Base-by-base conservation (phyloP, 768 basidiomycete genomes). In the Boletellus ananas region DNA sequence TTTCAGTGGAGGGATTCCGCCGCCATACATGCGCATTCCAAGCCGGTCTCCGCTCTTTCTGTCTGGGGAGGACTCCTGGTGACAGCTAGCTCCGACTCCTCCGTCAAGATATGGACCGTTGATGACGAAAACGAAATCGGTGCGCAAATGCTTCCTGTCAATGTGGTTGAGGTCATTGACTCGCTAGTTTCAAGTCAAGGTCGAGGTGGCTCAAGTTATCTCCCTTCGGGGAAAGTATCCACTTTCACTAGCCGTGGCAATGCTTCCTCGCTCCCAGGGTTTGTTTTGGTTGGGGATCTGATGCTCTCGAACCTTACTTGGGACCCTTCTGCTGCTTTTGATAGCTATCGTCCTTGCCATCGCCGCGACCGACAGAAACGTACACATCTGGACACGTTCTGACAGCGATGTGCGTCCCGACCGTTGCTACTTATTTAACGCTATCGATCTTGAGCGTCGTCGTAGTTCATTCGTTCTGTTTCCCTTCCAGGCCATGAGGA, bases 401-500 rank as follows among this genome's bases (percentile, higher is more conserved):
- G 81, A 84, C 14, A 74, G 72, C 40, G 60, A 63, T 43, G 85
- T 87, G 62, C 23, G 77, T 64, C 34, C 10, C 7, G 41, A 55
- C 45, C 35, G 42, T 39, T 41, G 45, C 34, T 8, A 25, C 49
- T 14, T 29, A 33, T 55, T 53, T 17, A 33, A 33, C 23, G 38
- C 27, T 29, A 43, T 43, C 35, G 9, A 39, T 50, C 20, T 34
- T 40, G 12, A 44, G 8, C 18, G 17, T 27, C 14, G 11, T 23
- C 34, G 12, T 39, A 85, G 86, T 87, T 85, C 62, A 72, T 83
- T 13, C 74, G 70, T 47, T 79, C 82, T 17, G 79, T 80, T 3
- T 69, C 73, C 0, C 72, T 90, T 42, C 70, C 79, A 12, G 96
- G 96, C 2, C 96, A 99, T 61, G 90, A 96, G 74, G 95, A 99